A percentile compares a stretch with the other conserved stretches of the same genome.
These are phyloP conservation scores for Globisporangium splendens DNA, from an alignment of 352 stramenopile genomes.

Conservation along the genomic window DNA sequence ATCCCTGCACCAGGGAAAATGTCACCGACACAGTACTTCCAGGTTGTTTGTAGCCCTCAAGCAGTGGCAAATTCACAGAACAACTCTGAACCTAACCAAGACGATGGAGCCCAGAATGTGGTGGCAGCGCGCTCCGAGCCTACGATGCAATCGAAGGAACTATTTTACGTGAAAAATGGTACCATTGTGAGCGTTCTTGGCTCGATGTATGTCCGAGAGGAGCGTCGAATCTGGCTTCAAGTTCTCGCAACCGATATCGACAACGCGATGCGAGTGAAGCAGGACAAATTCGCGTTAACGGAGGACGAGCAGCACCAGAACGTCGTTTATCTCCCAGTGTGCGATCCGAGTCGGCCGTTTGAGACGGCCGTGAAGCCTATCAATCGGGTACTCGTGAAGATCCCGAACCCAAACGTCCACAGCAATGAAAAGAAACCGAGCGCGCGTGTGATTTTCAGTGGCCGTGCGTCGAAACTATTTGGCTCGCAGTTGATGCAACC, in stretches of 20 bases:
- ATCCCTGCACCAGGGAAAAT: conserved; percentile 56
- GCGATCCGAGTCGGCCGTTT: conserved; percentile 18
- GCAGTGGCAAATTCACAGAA: conserved; percentile 1
- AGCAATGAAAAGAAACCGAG: conserved; percentile 19
- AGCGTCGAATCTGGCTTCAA: conserved; percentile 62
- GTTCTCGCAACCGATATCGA: conserved; percentile 56
- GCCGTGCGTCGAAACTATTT: conserved; percentile 72
- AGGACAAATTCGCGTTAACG: conserved; percentile 26
- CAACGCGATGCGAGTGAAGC: conserved; percentile 30
- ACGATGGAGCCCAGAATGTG: conserved; percentile 1
- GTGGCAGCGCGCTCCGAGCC: conserved; percentile 36
- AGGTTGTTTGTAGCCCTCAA: conserved; percentile 23
- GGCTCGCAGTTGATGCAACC: conserved; percentile 56
- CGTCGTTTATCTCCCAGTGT: conserved; percentile 59
- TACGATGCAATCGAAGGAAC: conserved; percentile 30
- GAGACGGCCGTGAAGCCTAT: conserved; percentile 42
- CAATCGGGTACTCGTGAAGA: conserved; percentile 38
- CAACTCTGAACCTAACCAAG: conserved; percentile 10
- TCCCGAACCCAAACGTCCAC: conserved; percentile 27
- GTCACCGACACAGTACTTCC: conserved; percentile 53
- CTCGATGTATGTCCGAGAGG: conserved; percentile 42
- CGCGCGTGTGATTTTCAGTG: conserved; percentile 62
- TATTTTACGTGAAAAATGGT: conserved; percentile 53
- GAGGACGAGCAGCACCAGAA: conserved; percentile 40
- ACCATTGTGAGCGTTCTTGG: conserved; percentile 50